These are phyloP conservation scores for Penicillium sp. DNA, from an alignment of 2,329 filamentous ascomycete species.

Conservation along the genomic window DNA sequence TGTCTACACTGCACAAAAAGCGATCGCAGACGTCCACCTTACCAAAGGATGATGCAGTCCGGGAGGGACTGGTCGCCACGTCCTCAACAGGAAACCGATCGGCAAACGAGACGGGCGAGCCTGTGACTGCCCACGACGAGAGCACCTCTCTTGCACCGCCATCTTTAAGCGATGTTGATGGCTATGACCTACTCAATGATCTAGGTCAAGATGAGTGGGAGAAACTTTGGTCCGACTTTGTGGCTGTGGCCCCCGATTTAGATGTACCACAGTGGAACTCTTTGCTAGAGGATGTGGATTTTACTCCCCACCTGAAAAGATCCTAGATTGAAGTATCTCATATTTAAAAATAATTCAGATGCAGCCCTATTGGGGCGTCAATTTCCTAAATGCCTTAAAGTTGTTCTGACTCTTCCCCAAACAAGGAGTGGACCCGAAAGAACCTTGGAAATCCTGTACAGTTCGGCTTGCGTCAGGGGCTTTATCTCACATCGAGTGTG, in stretches of 20 bases:
- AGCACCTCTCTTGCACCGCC: not conserved
- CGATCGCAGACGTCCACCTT: not conserved
- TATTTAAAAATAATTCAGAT: not conserved
- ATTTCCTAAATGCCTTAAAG: not conserved
- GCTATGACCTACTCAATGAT: slow-evolving; percentile 2
- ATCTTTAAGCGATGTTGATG: not conserved
- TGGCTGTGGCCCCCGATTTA: slow-evolving; percentile 18
- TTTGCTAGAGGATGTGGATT: slow-evolving; percentile 19
- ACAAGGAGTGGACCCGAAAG: not conserved
- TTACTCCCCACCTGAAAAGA: slow-evolving; percentile 7
- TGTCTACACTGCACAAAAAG: slow-evolving; percentile 17
- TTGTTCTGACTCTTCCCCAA: not conserved
- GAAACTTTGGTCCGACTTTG: slow-evolving; percentile 18
- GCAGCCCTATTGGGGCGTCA: not conserved
- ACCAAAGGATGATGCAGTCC: not conserved
- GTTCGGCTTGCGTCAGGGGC: slow-evolving; percentile 3
- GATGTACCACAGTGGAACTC: slow-evolving; percentile 20
- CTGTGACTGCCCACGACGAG: not conserved
- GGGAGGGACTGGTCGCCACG: not conserved
- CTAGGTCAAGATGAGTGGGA: slow-evolving; percentile 13
- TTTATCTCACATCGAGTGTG: not conserved
- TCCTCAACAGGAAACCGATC: not conserved
- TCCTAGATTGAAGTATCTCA: not conserved
- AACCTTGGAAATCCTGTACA: not conserved
- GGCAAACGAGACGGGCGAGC: not conserved